Base-by-base conservation (phyloP, 208 protist species). In the Trypanosoma lewisi region DNA sequence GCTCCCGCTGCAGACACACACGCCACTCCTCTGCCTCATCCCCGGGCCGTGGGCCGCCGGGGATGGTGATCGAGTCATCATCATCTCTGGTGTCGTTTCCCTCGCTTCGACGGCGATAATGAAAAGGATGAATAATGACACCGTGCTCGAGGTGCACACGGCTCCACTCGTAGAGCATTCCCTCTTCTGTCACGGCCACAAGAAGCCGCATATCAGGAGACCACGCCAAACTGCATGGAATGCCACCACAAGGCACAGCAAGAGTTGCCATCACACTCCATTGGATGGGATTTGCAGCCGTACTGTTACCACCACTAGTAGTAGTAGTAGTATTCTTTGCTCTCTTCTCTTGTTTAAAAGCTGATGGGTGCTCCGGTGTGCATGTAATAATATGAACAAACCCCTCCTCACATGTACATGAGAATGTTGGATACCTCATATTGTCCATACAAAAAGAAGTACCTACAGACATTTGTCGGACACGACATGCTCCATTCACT, bases 151-250 rank as follows among this genome's bases (percentile, higher is more conserved):
- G 65, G 37, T 83, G 78, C 27, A 87, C 63, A 23, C 81, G 77
- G 23, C 71, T 67, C 82, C 82, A 89, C 36, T 85, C 72, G 49
- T 89, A 85, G 11, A 89, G 61, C 41, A 72, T 68, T 19, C 82
- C 82, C 41, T 85, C 78, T 19, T 63, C 63, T 0, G 78, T 83
- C 42, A 83, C 76, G 6, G 76, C 78, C 6, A 82, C 70, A 30
- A 89, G 72, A 39, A 80, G 75, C 44, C 78, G 75, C 19, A 71
- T 65, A 57, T 80, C 78, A 5, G 78, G 75, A 23, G 82, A 85
- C 82, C 78, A 85, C 17, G 75, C 73, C 16, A 89, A 37, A 27
- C 74, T 75, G 34, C 61, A 76, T 53, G 78, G 83, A 53, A 67
- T 70, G 11, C 82, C 82, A 39, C 78, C 82, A 55, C 76, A 80